Percentiles rank a stretch among this genome's conserved stretches.
Evolutionary conservation across 2,329 filamentous ascomycete species (phyloP).

Genomic region (Tolypocladium nubicola): DNA sequence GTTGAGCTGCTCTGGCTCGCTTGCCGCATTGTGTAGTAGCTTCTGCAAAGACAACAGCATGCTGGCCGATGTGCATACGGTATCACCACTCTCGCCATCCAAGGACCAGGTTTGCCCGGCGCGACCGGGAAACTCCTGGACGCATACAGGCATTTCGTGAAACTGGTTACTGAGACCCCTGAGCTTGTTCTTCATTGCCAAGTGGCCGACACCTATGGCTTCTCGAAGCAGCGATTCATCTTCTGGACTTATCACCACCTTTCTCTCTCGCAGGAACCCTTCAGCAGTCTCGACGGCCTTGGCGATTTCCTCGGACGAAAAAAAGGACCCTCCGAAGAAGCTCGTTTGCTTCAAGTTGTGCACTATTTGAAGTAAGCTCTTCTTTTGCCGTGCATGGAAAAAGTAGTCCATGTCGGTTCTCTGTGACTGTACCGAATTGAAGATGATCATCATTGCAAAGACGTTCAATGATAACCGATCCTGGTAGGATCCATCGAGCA

Average conservation of each 20-base stretch:
- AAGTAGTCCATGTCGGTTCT: slow-evolving; percentile 78
- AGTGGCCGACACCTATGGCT: slow-evolving; percentile 55
- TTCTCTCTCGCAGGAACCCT: slow-evolving; percentile 54
- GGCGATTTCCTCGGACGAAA: slow-evolving; percentile 49
- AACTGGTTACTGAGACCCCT: slow-evolving; percentile 58
- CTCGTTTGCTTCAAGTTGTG: slow-evolving; percentile 72
- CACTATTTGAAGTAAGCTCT: slow-evolving; percentile 57
- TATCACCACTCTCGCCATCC: slow-evolving; percentile 37
- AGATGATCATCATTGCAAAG: slow-evolving; percentile 73
- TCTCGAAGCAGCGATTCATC: slow-evolving; percentile 52
- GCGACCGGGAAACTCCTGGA: slow-evolving; percentile 55
- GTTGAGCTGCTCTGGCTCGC: slow-evolving; percentile 32
- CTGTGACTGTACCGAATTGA: slow-evolving; percentile 84
- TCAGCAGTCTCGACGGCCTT: slow-evolving; percentile 55
- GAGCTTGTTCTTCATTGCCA: slow-evolving; percentile 46
- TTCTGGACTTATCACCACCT: slow-evolving; percentile 43
- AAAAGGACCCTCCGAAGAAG: slow-evolving; percentile 77
- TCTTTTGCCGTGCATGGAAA: slow-evolving; percentile 67
- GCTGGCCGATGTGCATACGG: slow-evolving; percentile 36
- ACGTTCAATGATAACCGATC: slow-evolving; percentile 76
- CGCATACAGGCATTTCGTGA: slow-evolving; percentile 69
- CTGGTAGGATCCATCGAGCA: slow-evolving; percentile 72
- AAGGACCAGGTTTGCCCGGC: slow-evolving; percentile 59
- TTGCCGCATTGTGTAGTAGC: slow-evolving; percentile 34
- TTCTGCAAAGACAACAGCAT: slow-evolving; percentile 43